Evolutionary conservation across 805 yeast genomes (phyloP).

Genomic region (Zygoascus ofunaensis): DNA sequence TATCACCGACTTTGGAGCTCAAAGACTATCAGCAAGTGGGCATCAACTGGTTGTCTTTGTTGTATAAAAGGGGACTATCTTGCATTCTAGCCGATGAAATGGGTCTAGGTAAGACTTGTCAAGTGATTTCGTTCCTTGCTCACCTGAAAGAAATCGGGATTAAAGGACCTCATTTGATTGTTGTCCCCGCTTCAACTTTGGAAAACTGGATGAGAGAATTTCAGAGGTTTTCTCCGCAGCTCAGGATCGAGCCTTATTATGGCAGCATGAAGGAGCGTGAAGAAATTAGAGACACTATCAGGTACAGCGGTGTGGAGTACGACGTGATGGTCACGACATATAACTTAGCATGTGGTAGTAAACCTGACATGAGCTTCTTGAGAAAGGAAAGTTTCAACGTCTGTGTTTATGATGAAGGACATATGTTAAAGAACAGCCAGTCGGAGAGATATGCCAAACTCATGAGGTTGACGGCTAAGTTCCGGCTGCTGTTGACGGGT

Average conservation of each 20-base stretch:
- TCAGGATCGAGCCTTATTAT: slow-evolving; percentile 85
- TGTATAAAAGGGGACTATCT: slow-evolving; percentile 70
- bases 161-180: slow-evolving; percentile 80
- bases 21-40: slow-evolving; percentile 97
- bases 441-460: slow-evolving; percentile 81
- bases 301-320: slow-evolving; percentile 43
- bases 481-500: slow-evolving; percentile 84
- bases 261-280: slow-evolving; percentile 81
- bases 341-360: slow-evolving; percentile 79
- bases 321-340: slow-evolving; percentile 95
- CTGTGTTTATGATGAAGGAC: slow-evolving; percentile 96
- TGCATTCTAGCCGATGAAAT: slow-evolving; percentile 97
- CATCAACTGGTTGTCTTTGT: slow-evolving; percentile 77
- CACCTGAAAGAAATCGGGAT: slow-evolving; percentile 62
- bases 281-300: slow-evolving; percentile 64
- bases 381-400: slow-evolving; percentile 69
- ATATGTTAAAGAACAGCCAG: slow-evolving; percentile 82
- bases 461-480: slow-evolving; percentile 76
- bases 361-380: slow-evolving; percentile 72
- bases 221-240: slow-evolving; percentile 69
- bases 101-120: slow-evolving; percentile 96
- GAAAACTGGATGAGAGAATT: slow-evolving; percentile 98
- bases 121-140: slow-evolving; percentile 87
- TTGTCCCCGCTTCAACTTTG: slow-evolving; percentile 92
- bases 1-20: slow-evolving; percentile 55